Evolutionary conservation across 2,329 filamentous ascomycete genomes (phyloP), one percentile per base, ranked within the genome.

Genomic region (Grosmannia penicillata): DNA sequence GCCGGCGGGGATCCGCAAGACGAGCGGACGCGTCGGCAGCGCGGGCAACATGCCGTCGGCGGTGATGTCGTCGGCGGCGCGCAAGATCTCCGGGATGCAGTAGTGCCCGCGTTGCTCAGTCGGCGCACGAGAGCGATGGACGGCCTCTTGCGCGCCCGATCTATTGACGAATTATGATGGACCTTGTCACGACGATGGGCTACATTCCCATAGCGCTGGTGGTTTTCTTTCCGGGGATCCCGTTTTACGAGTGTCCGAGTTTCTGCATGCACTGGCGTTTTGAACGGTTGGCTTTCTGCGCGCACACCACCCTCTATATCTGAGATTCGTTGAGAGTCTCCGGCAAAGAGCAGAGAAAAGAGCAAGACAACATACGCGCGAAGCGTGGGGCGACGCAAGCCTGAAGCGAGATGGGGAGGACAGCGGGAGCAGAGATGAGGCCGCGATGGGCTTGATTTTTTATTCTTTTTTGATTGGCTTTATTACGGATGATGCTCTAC

Each of bases 21-120:
- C 71, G 5, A 79, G 75, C 48, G 75, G 75, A 27, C 67, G 76
- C 30, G 61, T 80, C 13, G 75, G 73, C 36, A 79, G 74, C 52
- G 61, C 71, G 41, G 68, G 61, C 47, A 56, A 52, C 37, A 40
- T 42, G 29, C 29, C 35, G 3, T 45, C 52, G 10, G 53, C 59
- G 17, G 60, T 61, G n/a, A 58, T 57, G 37, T 58, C 55, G 29
- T 59, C 59, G 42, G 53, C 58, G 21, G 59, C 66, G 7, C 59
- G 71, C 43, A 75, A 75, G 58, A 65, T 73, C 40, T 72, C 68
- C 36, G 66, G 59, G 37, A 38, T 50, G 24, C 43, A 44, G 29
- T 27, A 14, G 18, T 19, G n/a, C n/a, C n/a, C n/a, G n/a, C n/a
- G n/a, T n/a, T n/a, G n/a, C n/a, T n/a, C n/a, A n/a, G n/a, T n/a